These are phyloP conservation scores for Cucurbita argyrosperma DNA, from an alignment of 306 rosid genomes.

Conservation along the genomic window DNA sequence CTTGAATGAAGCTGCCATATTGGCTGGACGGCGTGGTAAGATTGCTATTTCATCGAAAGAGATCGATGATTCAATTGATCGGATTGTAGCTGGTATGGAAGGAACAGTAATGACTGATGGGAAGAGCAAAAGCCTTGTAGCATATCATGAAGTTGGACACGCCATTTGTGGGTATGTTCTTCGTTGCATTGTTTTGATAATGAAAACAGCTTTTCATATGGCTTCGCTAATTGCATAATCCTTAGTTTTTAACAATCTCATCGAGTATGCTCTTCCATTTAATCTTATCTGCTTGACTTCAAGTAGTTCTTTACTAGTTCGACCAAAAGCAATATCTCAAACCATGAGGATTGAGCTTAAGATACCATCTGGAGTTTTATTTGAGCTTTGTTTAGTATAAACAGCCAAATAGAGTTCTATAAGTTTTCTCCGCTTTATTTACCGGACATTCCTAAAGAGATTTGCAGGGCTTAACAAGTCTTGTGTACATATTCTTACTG, in stretches of 20 bases:
- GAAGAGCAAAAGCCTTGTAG: slow-evolving; percentile 92
- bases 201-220: not conserved
- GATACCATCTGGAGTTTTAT: not conserved
- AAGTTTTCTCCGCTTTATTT: not conserved
- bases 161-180: slow-evolving; percentile 85
- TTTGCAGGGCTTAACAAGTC: not conserved
- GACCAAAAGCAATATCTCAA: not conserved
- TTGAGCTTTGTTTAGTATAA: not conserved
- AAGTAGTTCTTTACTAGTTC: not conserved
- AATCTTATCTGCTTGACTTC: not conserved
- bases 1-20: slow-evolving; percentile 91
- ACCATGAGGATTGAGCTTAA: too few species aligned
- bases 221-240: not conserved
- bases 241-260: not conserved
- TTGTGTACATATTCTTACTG: not conserved
- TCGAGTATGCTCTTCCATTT: not conserved
- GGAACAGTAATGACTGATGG: slow-evolving; percentile 98
- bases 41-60: slow-evolving; percentile 83
- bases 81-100: slow-evolving; percentile 99
- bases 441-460: not conserved
- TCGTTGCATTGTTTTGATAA: not conserved
- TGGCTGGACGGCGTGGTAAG: slow-evolving; percentile 92
- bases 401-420: not conserved
- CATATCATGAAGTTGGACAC: slow-evolving; percentile 97
- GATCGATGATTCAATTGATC: slow-evolving; percentile 89